These are phyloP conservation scores for Lepidium africanum DNA, from an alignment of 345 rosid species.

Conservation along the genomic window DNA sequence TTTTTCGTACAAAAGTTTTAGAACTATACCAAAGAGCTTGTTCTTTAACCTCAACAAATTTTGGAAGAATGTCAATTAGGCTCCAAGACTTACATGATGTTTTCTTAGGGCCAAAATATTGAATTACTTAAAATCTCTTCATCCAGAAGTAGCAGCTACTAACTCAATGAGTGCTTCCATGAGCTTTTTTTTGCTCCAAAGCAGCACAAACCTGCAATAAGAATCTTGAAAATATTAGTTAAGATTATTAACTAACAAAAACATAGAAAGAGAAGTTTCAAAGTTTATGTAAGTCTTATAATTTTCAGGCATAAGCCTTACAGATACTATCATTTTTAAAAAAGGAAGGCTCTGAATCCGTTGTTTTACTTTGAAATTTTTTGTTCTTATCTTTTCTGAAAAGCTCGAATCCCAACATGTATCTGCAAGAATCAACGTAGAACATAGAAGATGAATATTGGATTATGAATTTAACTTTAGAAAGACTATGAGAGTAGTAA, in stretches of 20 bases:
- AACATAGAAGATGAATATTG: not conserved
- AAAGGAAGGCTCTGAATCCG: not conserved
- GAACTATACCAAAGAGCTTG: too few species aligned
- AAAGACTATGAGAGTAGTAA: not conserved
- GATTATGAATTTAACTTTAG: not conserved
- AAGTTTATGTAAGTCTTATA: constrained; percentile 44
- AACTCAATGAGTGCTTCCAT: constrained; percentile 82
- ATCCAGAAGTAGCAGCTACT: constrained; percentile 35
- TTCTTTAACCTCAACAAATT: too few species aligned
- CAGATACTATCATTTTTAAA: not conserved
- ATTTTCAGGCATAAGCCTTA: not conserved
- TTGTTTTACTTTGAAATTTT: constrained; percentile 64
- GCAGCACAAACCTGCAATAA: constrained; percentile 63
- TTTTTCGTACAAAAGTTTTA: not conserved
- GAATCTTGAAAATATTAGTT: not conserved
- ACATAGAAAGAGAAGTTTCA: not conserved
- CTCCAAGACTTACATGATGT: not conserved
- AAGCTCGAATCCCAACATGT: constrained; percentile 93
- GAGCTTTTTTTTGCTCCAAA: constrained; percentile 78
- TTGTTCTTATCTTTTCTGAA: constrained; percentile 89
- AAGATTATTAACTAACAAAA: not conserved
- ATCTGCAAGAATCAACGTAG: not conserved
- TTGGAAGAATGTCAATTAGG: not conserved
- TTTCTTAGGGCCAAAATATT: not conserved
- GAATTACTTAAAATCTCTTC: not conserved